Conservation (phyloP, 2,329 filamentous ascomycete species). For the Epichloe elymi region DNA sequence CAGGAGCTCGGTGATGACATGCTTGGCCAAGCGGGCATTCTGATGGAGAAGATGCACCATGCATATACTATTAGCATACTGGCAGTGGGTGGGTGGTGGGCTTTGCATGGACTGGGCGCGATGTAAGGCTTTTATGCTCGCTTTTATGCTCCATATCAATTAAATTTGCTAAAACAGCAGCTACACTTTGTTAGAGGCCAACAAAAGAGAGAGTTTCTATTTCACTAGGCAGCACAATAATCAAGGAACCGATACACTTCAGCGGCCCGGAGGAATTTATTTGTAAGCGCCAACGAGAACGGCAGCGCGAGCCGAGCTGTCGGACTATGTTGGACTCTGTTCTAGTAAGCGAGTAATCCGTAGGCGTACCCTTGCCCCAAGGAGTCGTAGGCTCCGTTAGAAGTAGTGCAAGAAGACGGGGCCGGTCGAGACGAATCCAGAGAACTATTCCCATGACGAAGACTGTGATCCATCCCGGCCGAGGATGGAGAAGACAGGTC, state of each 20-base stretch:
- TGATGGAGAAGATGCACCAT: background rate
- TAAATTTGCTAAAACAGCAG: background rate
- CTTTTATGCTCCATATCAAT: background rate
- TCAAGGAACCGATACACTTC: conserved; percentile 29
- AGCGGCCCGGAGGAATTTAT: conserved; percentile 28
- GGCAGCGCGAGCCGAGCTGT: conserved; percentile 26
- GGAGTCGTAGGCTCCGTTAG: conserved; percentile 54
- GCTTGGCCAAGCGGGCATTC: background rate
- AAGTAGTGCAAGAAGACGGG: conserved; percentile 60
- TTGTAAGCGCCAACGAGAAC: conserved; percentile 31
- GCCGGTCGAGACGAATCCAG: conserved; percentile 42
- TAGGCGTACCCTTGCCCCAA: conserved; percentile 53
- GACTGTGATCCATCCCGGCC: conserved; percentile 28
- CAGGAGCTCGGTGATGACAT: background rate
- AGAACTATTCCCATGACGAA: conserved; percentile 37
- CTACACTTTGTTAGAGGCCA: too few species aligned
- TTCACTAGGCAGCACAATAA: conserved; percentile 25
- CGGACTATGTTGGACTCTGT: conserved; percentile 20
- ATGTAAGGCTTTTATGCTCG: background rate
- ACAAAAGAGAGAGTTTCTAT: too few species aligned
- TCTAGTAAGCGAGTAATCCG: conserved; percentile 48
- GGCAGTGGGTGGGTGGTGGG: background rate
- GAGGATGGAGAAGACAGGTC: background rate
- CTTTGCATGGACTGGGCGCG: background rate
- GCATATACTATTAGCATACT: background rate